Percentiles rank a stretch among this genome's conserved stretches.
Conservation (phyloP, 2,329 filamentous ascomycete species). For the Paradendryphiella salina region DNA sequence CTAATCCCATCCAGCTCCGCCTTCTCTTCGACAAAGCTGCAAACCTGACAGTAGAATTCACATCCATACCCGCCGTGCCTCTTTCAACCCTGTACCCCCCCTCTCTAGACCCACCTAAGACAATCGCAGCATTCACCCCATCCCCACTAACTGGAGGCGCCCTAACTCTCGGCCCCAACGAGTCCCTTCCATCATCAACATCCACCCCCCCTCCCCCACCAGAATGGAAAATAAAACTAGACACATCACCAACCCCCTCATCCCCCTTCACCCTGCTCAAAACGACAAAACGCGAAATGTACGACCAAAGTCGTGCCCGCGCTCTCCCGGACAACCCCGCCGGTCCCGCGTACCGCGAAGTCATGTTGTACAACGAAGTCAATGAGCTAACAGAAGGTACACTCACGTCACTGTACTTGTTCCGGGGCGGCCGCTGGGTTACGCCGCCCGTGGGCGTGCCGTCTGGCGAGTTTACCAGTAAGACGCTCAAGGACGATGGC, state of each 20-base stretch:
- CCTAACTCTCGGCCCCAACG: constrained; percentile 36
- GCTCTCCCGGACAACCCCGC: constrained; percentile 54
- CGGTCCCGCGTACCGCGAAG: constrained; percentile 60
- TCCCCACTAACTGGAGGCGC: constrained; percentile 45
- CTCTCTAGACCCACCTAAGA: constrained; percentile 55
- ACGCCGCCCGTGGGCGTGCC: constrained; percentile 65
- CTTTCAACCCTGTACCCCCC: constrained; percentile 62
- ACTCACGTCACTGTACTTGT: constrained; percentile 81
- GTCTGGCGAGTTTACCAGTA: constrained; percentile 26
- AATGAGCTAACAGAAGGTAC: constrained; percentile 82
- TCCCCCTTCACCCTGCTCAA: constrained; percentile 81
- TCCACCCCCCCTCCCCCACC: constrained; percentile 22
- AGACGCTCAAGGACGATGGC: constrained; percentile 22
- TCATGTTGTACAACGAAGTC: constrained; percentile 70
- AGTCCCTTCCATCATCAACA: constrained; percentile 32
- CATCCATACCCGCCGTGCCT: constrained; percentile 47
- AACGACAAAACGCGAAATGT: constrained; percentile 73
- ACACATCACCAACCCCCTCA: constrained; percentile 55
- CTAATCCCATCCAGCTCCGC: constrained; percentile 51
- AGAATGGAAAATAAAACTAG: constrained; percentile 58
- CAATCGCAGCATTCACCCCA: constrained; percentile 32
- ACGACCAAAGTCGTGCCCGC: constrained; percentile 69
- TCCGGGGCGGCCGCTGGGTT: constrained; percentile 71
- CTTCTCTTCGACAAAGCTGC: constrained; percentile 55
- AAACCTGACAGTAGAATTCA: constrained; percentile 46